Percentiles rank a stretch among this genome's conserved stretches.
phyloP scores from a whole-genome alignment of 176 grass and related monocot species.

The Phragmites australis region DNA sequence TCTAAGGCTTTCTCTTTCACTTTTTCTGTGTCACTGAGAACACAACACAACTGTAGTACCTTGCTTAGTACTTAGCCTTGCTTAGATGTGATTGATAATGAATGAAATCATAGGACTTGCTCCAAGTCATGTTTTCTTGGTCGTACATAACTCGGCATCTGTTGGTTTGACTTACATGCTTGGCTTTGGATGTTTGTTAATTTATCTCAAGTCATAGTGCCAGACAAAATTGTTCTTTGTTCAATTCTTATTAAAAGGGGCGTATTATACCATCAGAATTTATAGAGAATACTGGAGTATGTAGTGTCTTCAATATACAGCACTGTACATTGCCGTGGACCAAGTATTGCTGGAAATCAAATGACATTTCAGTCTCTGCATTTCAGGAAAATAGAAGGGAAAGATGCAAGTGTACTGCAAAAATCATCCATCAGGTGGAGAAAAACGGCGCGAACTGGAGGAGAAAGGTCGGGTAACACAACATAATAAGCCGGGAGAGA shows the following conservation, averaged over 20 bases:
- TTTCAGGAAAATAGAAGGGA: slow-evolving; percentile 44
- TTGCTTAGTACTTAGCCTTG: not conserved
- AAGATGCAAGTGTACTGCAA: not conserved
- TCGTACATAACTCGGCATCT: not conserved
- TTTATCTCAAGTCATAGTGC: not conserved
- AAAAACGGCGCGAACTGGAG: not conserved
- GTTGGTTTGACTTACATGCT: not conserved
- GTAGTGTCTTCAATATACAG: not conserved
- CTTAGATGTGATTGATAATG: not conserved
- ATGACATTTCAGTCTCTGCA: not conserved
- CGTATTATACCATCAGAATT: not conserved
- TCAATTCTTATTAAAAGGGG: not conserved
- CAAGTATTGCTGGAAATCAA: too few species aligned
- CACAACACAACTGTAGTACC: not conserved
- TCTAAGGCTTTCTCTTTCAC: too few species aligned
- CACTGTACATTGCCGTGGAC: too few species aligned
- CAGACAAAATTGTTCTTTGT: not conserved
- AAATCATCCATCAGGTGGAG: not conserved
- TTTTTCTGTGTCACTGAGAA: too few species aligned
- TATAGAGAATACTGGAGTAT: not conserved
- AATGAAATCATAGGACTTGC: not conserved
- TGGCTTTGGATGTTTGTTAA: not conserved
- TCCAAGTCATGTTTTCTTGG: not conserved
- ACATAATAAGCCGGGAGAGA: not conserved
- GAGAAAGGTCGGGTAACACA: not conserved